Base-by-base conservation (phyloP, 805 yeast species). In the Sugiyamaella mastotermitis region DNA sequence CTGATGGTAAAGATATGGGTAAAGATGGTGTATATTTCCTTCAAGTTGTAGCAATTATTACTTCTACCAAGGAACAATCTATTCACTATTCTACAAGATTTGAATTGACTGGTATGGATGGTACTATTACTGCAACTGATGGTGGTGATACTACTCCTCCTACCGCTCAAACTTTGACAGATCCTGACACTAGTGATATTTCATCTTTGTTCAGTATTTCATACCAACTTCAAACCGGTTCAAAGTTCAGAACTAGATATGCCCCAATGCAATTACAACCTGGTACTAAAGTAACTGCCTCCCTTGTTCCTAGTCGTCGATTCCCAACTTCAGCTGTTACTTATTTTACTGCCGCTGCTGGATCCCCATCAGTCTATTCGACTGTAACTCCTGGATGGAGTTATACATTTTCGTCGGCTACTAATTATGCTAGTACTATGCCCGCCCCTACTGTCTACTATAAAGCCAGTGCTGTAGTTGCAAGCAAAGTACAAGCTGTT, bases 191-290 rank as follows among this genome's bases (percentile, higher is more conserved):
- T 5, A 66, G 73, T 3, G 61, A 62, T 5, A 66, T 43, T 29
- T 61, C 76, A 0, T 60, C 57, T 9, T 78, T 86, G 2, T 81
- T 80, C 57, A 56, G 79, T 2, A 64, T 87, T 5, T 72, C 94
- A 2, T 90, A 88, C 62, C 72, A 84, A 2, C 46, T 51, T 50
- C 97, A 90, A 64, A 80, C 92, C 0, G 95, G 95, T 21, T 60
- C 50, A 15, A 4, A 22, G 11, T 35, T 22, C n/a, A 6, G n/a
- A 8, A 75, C 83, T 7, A 73, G 88, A 51, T 84, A 63, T 59
- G 97, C 97, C 1, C 96, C 97, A 37, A 85, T 87, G 95, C 97
- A 88, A 63, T 57, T 68, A 42, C 95, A 86, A 61, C 97, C 98
- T 4, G 83, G 80, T 3, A 53, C 82, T 1, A 64, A 62, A 7